Conservation (phyloP, 202 grass and related monocot species). For the Bolboschoenoplectus hybrid region DNA sequence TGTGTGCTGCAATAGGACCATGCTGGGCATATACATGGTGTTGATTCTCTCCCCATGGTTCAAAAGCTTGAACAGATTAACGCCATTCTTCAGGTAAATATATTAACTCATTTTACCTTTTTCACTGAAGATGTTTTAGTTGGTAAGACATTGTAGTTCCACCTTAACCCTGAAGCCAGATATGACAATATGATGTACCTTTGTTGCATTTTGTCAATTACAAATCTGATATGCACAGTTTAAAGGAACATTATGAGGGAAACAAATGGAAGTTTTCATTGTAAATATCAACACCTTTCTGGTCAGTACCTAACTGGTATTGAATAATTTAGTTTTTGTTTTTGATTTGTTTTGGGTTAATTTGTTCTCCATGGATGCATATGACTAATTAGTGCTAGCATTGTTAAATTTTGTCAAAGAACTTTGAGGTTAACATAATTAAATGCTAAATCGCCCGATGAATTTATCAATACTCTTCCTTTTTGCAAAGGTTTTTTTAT, state of each 20-base stretch:
- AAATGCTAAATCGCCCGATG: not conserved
- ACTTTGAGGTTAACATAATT: not conserved
- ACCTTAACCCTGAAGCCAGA: not conserved
- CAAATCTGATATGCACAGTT: not conserved
- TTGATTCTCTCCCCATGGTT: conserved; percentile 82
- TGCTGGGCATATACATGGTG: conserved; percentile 91
- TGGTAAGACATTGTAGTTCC: not conserved
- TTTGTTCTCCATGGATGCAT: not conserved
- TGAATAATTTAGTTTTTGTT: not conserved
- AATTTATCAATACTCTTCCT: conserved; percentile 5
- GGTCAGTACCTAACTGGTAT: not conserved
- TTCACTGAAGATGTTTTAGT: not conserved
- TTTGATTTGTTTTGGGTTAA: not conserved
- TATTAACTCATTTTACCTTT: not conserved
- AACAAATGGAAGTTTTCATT: not conserved
- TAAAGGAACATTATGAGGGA: not conserved
- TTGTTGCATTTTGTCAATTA: not conserved
- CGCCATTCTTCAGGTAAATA: conserved; percentile 68
- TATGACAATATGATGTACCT: not conserved
- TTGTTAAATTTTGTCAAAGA: conserved; percentile 11
- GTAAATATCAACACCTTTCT: not conserved
- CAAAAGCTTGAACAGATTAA: conserved; percentile 95
- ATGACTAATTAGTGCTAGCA: not conserved
- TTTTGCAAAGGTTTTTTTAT: not conserved
- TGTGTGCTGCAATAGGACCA: conserved; percentile 46